Evolutionary conservation across 2,329 filamentous ascomycete species (phyloP).

Genomic region (Beauveria australis): DNA sequence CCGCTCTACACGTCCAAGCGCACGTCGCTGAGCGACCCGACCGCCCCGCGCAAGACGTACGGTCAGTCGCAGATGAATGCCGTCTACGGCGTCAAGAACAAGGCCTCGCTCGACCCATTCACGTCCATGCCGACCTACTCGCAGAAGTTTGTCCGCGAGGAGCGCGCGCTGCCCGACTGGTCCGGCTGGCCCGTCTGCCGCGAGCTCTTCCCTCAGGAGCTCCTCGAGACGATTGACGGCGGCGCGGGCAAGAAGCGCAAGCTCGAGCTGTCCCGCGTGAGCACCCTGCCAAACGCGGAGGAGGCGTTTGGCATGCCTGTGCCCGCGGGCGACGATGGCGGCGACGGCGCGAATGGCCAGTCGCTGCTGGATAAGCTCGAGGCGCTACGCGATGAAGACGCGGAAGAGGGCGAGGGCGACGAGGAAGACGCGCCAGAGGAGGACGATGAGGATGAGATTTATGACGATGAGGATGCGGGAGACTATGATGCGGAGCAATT

Average conservation of each 20-base stretch:
- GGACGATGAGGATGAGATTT: constrained; percentile 40
- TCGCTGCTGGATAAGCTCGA: constrained; percentile 38
- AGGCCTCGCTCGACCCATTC: constrained; percentile 50
- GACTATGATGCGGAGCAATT: constrained; percentile 55
- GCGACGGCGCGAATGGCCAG: constrained; percentile 22
- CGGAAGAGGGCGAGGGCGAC: constrained; percentile 34
- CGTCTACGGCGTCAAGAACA: constrained; percentile 46
- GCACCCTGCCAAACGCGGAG: constrained; percentile 40
- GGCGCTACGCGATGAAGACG: constrained; percentile 41
- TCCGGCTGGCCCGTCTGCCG: constrained; percentile 39
- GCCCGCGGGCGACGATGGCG: constrained; percentile 18
- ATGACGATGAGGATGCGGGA: constrained; percentile 51
- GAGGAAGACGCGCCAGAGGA: constrained; percentile 38
- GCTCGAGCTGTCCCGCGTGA: constrained; percentile 39
- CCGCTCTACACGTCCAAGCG: constrained; percentile 50
- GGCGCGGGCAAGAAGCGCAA: constrained; percentile 34
- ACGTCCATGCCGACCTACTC: constrained; percentile 51
- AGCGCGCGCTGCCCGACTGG: constrained; percentile 47
- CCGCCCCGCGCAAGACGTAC: constrained; percentile 36
- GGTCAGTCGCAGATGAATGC: constrained; percentile 52
- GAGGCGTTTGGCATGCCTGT: constrained; percentile 38
- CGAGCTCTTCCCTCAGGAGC: constrained; percentile 48
- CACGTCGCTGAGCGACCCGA: constrained; percentile 31
- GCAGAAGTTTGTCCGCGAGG: constrained; percentile 42
- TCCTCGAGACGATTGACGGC: constrained; percentile 47